Evolutionary conservation across 306 rosid species (phyloP).

Genomic region (Vigna mungo): DNA sequence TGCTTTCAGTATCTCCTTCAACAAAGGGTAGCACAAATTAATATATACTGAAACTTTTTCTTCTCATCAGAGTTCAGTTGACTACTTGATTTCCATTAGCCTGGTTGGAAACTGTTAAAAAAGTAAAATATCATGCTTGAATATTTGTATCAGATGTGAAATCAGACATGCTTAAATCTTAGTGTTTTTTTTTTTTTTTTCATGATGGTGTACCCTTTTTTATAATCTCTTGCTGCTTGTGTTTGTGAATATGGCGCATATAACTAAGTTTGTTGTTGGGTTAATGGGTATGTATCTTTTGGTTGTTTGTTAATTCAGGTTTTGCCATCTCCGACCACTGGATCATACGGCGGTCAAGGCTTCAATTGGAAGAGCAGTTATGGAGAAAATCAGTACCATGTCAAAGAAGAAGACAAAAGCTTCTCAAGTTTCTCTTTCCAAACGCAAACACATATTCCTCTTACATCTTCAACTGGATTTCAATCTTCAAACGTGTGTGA

Average conservation of each 20-base stretch:
- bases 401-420: constrained; percentile 62
- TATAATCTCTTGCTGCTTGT: background rate
- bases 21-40: background rate
- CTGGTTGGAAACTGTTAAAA: background rate
- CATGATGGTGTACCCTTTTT: background rate
- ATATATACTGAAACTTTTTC: background rate
- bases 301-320: constrained; percentile 44
- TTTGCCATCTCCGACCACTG: constrained; percentile 95
- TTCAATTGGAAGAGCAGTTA: constrained; percentile 70
- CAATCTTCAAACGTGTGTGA: constrained; percentile 53
- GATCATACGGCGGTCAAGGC: constrained; percentile 63
- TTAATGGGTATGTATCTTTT: constrained; percentile 29
- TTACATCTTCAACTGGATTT: constrained; percentile 56
- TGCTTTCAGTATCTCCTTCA: background rate
- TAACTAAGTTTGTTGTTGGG: background rate
- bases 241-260: constrained; percentile 14
- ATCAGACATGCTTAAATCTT: background rate
- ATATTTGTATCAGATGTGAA: background rate
- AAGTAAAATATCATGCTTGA: background rate
- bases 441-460: constrained; percentile 56
- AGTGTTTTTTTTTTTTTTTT: too few species aligned
- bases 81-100: background rate
- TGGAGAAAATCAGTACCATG: constrained; percentile 49
- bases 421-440: constrained; percentile 75
- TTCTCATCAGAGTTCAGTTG: background rate